phyloP scores from a whole-genome alignment of 129 eudicot genomes.

The Tagetes erecta region DNA sequence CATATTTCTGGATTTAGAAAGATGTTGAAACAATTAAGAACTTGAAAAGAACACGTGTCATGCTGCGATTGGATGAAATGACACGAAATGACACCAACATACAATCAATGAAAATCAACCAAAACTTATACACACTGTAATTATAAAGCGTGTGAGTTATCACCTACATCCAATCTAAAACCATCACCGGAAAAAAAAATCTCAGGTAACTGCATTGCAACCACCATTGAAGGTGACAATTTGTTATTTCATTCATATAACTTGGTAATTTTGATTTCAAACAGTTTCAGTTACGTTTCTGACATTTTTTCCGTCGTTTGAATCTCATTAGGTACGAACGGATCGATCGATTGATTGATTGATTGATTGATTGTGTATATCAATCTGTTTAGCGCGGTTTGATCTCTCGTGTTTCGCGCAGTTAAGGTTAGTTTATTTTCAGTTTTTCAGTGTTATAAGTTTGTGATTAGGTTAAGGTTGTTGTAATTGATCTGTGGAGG shows the following conservation, averaged over 20 bases:
- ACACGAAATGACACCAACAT: constrained; percentile 30
- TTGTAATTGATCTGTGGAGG: neutral
- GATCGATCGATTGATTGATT: constrained; percentile 27
- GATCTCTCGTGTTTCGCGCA: constrained; percentile 16
- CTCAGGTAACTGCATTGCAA: constrained; percentile 14
- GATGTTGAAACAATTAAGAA: constrained; percentile 21
- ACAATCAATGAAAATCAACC: constrained; percentile 26
- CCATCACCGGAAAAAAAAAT: constrained; percentile 13
- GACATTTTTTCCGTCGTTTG: constrained; percentile 9
- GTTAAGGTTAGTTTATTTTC: constrained; percentile 25
- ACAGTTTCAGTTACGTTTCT: constrained; percentile 19
- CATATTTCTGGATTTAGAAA: neutral
- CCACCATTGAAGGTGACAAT: constrained; percentile 26
- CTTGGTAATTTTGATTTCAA: neutral
- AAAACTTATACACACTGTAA: constrained; percentile 17
- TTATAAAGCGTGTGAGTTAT: neutral
- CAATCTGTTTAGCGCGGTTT: constrained; percentile 6
- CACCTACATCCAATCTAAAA: too few species aligned
- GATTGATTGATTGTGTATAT: constrained; percentile 18
- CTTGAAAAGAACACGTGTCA: constrained; percentile 15
- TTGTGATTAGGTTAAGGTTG: constrained; percentile 17
- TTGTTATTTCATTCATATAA: neutral
- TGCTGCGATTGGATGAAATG: constrained; percentile 17
- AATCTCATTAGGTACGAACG: constrained; percentile 19
- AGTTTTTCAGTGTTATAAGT: constrained; percentile 8